Base-by-base conservation (phyloP, 2,329 filamentous ascomycete genomes). In the Thermothelomyces thermophilus region DNA sequence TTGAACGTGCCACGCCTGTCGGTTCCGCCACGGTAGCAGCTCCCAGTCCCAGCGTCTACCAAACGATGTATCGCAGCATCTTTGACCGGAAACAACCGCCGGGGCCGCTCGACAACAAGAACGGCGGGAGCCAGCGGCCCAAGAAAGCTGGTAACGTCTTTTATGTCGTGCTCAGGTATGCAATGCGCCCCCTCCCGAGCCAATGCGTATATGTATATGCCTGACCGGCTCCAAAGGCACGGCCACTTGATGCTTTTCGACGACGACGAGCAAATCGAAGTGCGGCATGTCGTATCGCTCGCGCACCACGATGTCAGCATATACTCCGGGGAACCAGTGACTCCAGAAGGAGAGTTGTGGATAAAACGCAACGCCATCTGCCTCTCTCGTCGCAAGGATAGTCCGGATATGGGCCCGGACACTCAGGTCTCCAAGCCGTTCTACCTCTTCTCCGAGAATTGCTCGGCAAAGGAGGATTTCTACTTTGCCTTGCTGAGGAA, bases 171-270 rank as follows among this genome's bases (percentile, higher is more conserved):
- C 68, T 96, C 53, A 84, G 90, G 86, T 91, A 73, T 55, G 74
- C 66, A 16, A 28, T 46, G 30, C 37, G 5, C 9, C n/a, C 11
- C 37, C 24, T 24, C 17, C 4, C 26, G 20, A 8, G 9, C 11
- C 34, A 24, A 22, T 28, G 22, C 30, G 14, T 31, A 14, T 31
- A 10, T 16, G 20, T 26, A 24, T 43, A n/a, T 17, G 42, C 24
- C 48, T 58, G 52, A 59, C 47, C n/a, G 35, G 5, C 13, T 2
- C 13, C 16, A 42, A 53, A 90, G 90, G 64, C 90, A 96, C 68
- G 90, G 91, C 33, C 90, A 97, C 65, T 72, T 98, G 44, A 96
- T 98, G 88, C 81, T 98, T 9, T 98, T 96, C 67, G 93, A 98
- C 65, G 90, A 97, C 63, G 83, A 89, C 46, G 89, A 95, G 59